Evolutionary conservation across 2,329 filamentous ascomycete species (phyloP).

Genomic region (Parastagonospora nodorum): DNA sequence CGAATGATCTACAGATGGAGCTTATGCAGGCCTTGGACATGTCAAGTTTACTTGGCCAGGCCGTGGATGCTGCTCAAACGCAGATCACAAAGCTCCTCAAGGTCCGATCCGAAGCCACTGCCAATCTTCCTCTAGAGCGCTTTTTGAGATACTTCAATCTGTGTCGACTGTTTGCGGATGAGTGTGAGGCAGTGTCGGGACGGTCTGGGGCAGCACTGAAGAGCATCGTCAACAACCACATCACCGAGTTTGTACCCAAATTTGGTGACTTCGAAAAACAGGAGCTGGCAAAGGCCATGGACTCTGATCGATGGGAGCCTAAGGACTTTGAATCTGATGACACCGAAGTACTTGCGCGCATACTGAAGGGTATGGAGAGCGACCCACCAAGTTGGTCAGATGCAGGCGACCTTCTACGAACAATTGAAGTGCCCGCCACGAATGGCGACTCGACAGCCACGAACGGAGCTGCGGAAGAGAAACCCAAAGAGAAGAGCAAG

Average conservation of each 20-base stretch:
- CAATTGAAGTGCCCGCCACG: constrained; percentile 23
- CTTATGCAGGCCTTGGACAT: constrained; percentile 78
- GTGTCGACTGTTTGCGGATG: constrained; percentile 81
- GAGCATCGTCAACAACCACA: constrained; percentile 79
- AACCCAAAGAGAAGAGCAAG: constrained; percentile 50
- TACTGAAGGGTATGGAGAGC: constrained; percentile 72
- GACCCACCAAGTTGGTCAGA: constrained; percentile 72
- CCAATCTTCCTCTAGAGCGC: constrained; percentile 67
- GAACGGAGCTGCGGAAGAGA: constrained; percentile 39
- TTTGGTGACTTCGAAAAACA: constrained; percentile 76
- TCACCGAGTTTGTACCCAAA: constrained; percentile 76
- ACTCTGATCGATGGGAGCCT: constrained; percentile 78
- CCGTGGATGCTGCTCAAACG: constrained; percentile 76
- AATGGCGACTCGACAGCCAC: constrained; percentile 31
- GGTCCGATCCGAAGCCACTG: constrained; percentile 75
- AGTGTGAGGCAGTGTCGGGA: constrained; percentile 84
- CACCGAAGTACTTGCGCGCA: constrained; percentile 63
- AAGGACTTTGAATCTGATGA: constrained; percentile 73
- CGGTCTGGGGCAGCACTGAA: constrained; percentile 77
- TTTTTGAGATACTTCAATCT: constrained; percentile 84
- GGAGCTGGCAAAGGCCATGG: constrained; percentile 75
- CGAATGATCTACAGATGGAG: constrained; percentile 65
- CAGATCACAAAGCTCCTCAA: constrained; percentile 77
- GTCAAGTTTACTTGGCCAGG: constrained; percentile 76
- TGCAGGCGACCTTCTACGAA: constrained; percentile 50